phyloP scores from a whole-genome alignment of 2,329 filamentous ascomycete species.

The Nigrospora sphaerica region DNA sequence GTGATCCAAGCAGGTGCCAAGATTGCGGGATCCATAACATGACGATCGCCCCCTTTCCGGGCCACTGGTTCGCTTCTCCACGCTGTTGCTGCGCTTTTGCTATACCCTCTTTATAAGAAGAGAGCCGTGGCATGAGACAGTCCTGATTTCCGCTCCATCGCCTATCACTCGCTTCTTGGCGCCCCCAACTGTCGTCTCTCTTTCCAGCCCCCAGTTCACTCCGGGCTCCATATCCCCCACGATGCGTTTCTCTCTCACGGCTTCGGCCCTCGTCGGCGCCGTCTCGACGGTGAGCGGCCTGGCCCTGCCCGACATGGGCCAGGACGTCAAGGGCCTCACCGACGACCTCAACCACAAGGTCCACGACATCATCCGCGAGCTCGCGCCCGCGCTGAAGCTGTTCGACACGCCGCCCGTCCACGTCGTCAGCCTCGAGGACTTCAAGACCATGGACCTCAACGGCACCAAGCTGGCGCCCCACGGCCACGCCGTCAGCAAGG shows the following conservation, averaged over 20 bases:
- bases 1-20: not conserved
- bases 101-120: too few species aligned
- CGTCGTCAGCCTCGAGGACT: not conserved
- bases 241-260: constrained; percentile 1
- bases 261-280: constrained; percentile 1
- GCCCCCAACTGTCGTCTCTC: not conserved
- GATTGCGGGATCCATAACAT: not conserved
- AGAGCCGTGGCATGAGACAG: too few species aligned
- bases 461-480: not conserved
- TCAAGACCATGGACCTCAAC: constrained; percentile 1
- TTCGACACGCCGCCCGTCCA: not conserved
- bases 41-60: constrained; percentile 1
- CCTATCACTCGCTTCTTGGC: too few species aligned
- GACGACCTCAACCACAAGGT: not conserved
- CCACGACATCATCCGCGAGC: constrained; percentile 3
- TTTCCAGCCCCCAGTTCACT: not conserved
- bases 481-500: not conserved
- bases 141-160: too few species aligned
- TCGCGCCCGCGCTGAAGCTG: not conserved
- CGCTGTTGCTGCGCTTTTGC: too few species aligned
- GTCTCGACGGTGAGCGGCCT: not conserved
- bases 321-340: not conserved
- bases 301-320: not conserved
- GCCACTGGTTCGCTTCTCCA: not conserved
- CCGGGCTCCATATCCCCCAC: not conserved